Evolutionary conservation across 176 grass and related monocot genomes (phyloP).

Genomic region (Chloris gayana): DNA sequence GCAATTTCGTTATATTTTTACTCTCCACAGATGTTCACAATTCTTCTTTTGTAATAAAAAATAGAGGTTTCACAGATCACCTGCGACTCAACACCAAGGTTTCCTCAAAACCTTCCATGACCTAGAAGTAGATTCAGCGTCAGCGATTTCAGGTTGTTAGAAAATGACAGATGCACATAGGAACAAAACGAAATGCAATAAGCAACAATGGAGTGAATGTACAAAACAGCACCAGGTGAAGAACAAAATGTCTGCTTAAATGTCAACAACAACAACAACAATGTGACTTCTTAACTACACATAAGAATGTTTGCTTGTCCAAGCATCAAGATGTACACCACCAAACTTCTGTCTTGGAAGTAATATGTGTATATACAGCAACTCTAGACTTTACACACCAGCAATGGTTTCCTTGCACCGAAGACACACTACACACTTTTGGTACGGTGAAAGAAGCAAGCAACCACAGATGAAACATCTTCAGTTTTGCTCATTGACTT

Average conservation of each 20-base stretch:
- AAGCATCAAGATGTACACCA: conserved; percentile 68
- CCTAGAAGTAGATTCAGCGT: not conserved
- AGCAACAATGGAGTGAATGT: not conserved
- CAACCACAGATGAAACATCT: not conserved
- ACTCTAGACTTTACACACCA: conserved; percentile 60
- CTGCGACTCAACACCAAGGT: not conserved
- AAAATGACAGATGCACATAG: not conserved
- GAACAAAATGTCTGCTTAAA: conserved; percentile 46
- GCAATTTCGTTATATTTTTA: not conserved
- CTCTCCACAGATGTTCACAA: not conserved
- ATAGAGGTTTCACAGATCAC: not conserved
- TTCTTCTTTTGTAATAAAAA: not conserved
- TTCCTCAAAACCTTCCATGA: not conserved
- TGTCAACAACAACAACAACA: conserved; percentile 50
- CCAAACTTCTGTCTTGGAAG: conserved; percentile 55
- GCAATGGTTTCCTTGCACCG: conserved; percentile 42
- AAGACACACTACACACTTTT: conserved; percentile 45
- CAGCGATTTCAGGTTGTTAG: not conserved
- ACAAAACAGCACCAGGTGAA: conserved; percentile 2
- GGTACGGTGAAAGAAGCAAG: conserved; percentile 32
- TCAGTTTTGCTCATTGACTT: not conserved
- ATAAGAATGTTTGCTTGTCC: conserved; percentile 58
- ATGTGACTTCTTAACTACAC: conserved; percentile 66
- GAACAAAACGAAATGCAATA: not conserved
- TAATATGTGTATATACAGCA: conserved; percentile 66